Conservation (phyloP, 2,329 filamentous ascomycete genomes). For the Fusarium sp. region DNA sequence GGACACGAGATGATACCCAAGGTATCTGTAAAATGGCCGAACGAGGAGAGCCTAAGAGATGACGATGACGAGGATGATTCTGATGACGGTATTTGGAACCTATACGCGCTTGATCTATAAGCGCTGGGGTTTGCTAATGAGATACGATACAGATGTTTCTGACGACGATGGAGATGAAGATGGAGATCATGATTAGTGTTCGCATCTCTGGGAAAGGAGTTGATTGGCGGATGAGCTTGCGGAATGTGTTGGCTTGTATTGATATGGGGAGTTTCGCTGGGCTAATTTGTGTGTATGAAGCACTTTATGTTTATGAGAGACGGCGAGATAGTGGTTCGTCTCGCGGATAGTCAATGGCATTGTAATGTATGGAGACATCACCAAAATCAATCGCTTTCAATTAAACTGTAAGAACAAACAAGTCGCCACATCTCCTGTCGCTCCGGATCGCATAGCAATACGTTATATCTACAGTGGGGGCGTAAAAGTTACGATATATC, state of each 20-base stretch:
- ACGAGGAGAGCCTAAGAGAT: slow-evolving; percentile 27
- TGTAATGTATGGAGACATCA: background rate
- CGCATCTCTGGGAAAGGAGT: too few relatives aligned
- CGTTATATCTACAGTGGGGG: too few relatives aligned
- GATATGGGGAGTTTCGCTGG: background rate
- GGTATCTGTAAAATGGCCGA: slow-evolving; percentile 28
- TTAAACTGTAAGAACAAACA: background rate
- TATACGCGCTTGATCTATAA: slow-evolving; percentile 47
- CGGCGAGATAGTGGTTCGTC: background rate
- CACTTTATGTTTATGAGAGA: background rate
- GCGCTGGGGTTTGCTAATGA: slow-evolving; percentile 36
- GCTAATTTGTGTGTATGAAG: background rate
- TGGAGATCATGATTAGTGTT: background rate
- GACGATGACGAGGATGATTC: slow-evolving; percentile 33
- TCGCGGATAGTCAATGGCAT: background rate
- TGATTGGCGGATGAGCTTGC: background rate
- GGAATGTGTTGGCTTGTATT: background rate
- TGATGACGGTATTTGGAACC: slow-evolving; percentile 48
- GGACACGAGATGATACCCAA: slow-evolving; percentile 46
- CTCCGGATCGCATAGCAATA: background rate
- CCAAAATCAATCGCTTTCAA: background rate
- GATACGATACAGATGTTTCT: slow-evolving; percentile 20
- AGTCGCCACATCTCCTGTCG: background rate
- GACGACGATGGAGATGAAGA: slow-evolving; percentile 4
- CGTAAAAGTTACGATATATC: too few relatives aligned